A percentile compares a stretch with the other conserved stretches of the same genome.
Conservation (phyloP, 306 rosid genomes). For the Prunus persica region DNA sequence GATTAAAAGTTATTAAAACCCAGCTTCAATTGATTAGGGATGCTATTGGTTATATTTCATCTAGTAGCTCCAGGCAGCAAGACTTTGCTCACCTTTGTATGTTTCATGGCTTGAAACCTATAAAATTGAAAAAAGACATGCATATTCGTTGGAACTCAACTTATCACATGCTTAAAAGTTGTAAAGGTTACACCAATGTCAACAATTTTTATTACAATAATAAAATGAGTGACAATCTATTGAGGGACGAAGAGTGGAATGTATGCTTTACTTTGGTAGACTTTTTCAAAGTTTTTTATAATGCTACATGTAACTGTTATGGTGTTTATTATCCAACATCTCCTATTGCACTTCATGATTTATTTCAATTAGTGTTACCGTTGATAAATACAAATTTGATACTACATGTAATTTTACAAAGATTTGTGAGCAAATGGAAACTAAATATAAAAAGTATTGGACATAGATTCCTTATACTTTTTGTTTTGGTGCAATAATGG, state of each 20-base stretch:
- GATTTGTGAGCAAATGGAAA: no score
- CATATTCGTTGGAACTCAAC: neutral
- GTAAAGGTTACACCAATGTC: neutral
- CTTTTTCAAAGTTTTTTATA: neutral
- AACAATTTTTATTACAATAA: neutral
- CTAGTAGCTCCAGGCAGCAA: neutral
- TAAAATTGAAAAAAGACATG: neutral
- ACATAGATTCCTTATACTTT: no score
- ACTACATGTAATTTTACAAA: no score
- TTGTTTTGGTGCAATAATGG: no score
- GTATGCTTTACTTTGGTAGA: neutral
- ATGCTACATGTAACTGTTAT: no score
- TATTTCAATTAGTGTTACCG: no score
- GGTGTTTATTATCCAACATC: no score
- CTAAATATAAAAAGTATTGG: no score
- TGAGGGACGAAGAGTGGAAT: neutral
- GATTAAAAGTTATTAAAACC: neutral
- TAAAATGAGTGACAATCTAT: neutral
- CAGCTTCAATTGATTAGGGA: neutral
- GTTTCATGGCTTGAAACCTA: neutral
- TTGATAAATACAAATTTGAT: no score
- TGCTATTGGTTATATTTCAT: neutral
- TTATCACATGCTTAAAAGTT: neutral
- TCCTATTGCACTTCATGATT: no score
- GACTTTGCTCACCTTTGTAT: neutral